A percentile compares a stretch with the other conserved stretches of the same genome.
Evolutionary conservation across 768 basidiomycete genomes (phyloP).

Genomic region (Naematelia aurantialba): DNA sequence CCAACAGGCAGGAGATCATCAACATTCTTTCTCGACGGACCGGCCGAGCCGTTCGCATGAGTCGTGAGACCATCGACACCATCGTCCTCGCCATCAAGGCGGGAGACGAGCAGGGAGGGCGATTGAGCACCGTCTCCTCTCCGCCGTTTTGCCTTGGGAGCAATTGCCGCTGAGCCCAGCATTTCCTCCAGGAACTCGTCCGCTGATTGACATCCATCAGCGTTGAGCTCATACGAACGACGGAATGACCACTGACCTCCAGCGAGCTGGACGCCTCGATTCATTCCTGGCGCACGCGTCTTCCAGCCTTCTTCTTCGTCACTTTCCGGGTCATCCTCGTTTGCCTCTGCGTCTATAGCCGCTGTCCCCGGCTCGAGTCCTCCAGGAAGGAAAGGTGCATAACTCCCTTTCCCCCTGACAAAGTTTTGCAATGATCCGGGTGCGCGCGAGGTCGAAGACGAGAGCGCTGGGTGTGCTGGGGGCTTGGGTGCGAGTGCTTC

Average conservation of each 20-base stretch:
- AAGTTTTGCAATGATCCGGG: constrained; percentile 76
- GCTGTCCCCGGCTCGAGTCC: constrained; percentile 67
- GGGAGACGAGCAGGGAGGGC: constrained; percentile 29
- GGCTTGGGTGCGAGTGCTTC: constrained; percentile 54
- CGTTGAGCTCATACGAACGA: background rate
- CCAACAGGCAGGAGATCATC: constrained; percentile 69
- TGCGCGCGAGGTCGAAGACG: constrained; percentile 80
- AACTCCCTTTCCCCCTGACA: constrained; percentile 87
- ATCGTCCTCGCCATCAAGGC: constrained; percentile 30
- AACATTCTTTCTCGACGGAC: constrained; percentile 56
- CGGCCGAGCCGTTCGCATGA: constrained; percentile 54
- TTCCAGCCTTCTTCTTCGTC: constrained; percentile 52
- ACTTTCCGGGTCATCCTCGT: constrained; percentile 50
- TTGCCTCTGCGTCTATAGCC: constrained; percentile 26
- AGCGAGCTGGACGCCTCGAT: constrained; percentile 67
- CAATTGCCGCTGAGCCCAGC: constrained; percentile 34
- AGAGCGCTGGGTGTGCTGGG: constrained; percentile 59
- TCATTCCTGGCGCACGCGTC: constrained; percentile 76
- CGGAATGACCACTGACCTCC: constrained; percentile 31
- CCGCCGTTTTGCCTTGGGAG: constrained; percentile 43
- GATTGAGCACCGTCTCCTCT: constrained; percentile 36
- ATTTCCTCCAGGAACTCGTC: constrained; percentile 47
- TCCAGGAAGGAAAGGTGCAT: constrained; percentile 91
- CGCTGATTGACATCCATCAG: constrained; percentile 13
- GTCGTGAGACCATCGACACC: constrained; percentile 11